These are phyloP conservation scores for Myxozyma vanderwaltii DNA, from an alignment of 805 yeast species.

Conservation along the genomic window DNA sequence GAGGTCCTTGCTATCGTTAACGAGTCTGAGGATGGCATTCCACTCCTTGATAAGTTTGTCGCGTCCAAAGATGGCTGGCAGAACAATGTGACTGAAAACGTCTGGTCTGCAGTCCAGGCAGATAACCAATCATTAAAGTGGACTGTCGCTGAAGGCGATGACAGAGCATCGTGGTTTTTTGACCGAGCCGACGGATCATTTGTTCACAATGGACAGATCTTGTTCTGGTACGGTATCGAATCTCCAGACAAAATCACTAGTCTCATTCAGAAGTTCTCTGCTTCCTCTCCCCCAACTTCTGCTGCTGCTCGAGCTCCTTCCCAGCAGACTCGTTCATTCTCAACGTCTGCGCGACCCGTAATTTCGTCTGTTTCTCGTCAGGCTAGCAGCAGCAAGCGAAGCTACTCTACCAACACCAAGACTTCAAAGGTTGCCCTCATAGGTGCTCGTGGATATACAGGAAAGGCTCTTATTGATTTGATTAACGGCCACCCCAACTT, in stretches of 20 bases:
- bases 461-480: conserved; percentile 85
- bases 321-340: conserved; percentile 18
- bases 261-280: conserved; percentile 17
- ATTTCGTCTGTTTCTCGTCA: neutral
- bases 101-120: conserved; percentile 76
- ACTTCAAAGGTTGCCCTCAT: conserved; percentile 81
- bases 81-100: conserved; percentile 93
- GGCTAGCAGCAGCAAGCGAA: neutral
- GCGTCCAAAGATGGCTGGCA: conserved; percentile 94
- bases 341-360: conserved; percentile 18
- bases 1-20: conserved; percentile 89
- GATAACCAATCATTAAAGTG: conserved; percentile 78
- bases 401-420: conserved; percentile 48
- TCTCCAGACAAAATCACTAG: conserved; percentile 22
- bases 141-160: conserved; percentile 87
- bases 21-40: conserved; percentile 52
- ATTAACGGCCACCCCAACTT: conserved; percentile 85
- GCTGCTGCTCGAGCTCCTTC: neutral
- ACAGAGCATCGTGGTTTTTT: conserved; percentile 89
- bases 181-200: conserved; percentile 92
- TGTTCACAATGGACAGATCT: conserved; percentile 80
- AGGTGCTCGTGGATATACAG: conserved; percentile 98
- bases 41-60: conserved; percentile 80
- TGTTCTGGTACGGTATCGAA: conserved; percentile 90
- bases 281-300: neutral